phyloP scores from a whole-genome alignment of 768 basidiomycete genomes.

The Paxillus involutus region DNA sequence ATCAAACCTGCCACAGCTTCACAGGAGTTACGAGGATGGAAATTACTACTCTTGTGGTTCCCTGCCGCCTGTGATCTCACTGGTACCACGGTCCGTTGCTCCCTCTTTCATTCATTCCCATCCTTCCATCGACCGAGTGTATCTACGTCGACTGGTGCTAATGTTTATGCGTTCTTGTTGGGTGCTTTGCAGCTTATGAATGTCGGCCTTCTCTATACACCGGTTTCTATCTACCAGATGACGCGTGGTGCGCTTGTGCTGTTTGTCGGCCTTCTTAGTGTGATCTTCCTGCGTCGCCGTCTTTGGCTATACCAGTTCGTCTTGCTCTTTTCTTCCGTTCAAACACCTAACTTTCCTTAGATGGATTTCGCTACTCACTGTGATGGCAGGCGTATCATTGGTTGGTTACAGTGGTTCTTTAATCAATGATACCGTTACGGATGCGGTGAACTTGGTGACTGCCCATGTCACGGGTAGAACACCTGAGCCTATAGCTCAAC shows the following conservation, averaged over 20 bases:
- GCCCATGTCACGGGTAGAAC: constrained; percentile 29
- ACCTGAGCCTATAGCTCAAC: constrained; percentile 50
- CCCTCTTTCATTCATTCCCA: constrained; percentile 12
- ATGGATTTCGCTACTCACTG: constrained; percentile 88
- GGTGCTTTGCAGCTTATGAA: constrained; percentile 72
- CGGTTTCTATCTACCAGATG: constrained; percentile 98
- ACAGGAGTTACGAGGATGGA: constrained; percentile 63
- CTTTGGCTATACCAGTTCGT: constrained; percentile 85
- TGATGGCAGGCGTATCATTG: constrained; percentile 80
- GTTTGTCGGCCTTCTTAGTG: constrained; percentile 89
- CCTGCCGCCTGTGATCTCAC: constrained; percentile 89
- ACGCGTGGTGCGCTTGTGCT: constrained; percentile 89
- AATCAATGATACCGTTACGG: constrained; percentile 69
- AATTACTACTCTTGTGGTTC: constrained; percentile 77
- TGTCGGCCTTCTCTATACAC: constrained; percentile 91
- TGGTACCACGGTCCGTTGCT: constrained; percentile 75
- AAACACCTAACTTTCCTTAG: constrained; percentile 35
- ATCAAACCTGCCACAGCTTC: constrained; percentile 32
- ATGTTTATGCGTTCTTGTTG: constrained; percentile 15
- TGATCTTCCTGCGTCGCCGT: constrained; percentile 83
- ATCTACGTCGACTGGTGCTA: constrained; percentile 11
- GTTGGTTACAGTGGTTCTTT: constrained; percentile 91
- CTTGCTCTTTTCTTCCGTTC: constrained; percentile 4
- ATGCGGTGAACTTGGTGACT: constrained; percentile 29
- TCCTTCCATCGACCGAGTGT: constrained; percentile 7